Base-by-base conservation (phyloP, 805 yeast genomes). In the Yarrowia osloensis region DNA sequence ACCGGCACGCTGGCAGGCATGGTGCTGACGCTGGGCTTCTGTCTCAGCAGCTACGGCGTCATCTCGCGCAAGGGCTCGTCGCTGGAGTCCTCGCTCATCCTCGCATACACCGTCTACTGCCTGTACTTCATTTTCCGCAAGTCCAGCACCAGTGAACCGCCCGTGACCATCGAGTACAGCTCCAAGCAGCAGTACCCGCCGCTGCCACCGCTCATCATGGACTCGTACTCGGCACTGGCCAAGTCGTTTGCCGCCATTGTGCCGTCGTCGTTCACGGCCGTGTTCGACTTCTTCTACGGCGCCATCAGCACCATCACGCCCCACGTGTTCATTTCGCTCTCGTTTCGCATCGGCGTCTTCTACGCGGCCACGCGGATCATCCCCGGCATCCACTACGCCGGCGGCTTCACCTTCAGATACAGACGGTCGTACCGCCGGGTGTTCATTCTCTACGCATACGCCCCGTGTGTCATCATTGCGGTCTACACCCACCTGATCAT, bases 401-500 rank as follows among this genome's bases (percentile, higher is more conserved):
- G 67, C 6, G 57, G 57, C 17, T 61, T 61, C 35, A 61, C 66
- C 40, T 61, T 61, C 21, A 21, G 66, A 21, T 61, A 61, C 66
- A 31, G 66, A 17, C 54, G 66, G 31, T 63, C 67, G 21, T 50
- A 63, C 47, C 44, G 59, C 5, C 59, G 59, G 52, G 52, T 73
- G 42, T 70, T 71, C 39, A 76, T 90, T 70, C 82, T 92, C 33
- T 92, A 93, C 74, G 87, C 97, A 37, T 94, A 90, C 77, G 89
- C 97, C 40, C 98, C 98, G 1, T 91, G 97, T 77, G 87, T 95
- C 68, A 86, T 95, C 44, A 92, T 95, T 68, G 97, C 97, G 0
- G 97, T 95, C 68, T 95, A 95, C 78, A 91, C 98, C 2, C 97
- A 95, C 76, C 80, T 95, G 72, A 89, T 94, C 85, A 84, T 95